These are phyloP conservation scores for Cairneyella variabilis DNA, from an alignment of 495 filamentous ascomycete species.

Conservation along the genomic window DNA sequence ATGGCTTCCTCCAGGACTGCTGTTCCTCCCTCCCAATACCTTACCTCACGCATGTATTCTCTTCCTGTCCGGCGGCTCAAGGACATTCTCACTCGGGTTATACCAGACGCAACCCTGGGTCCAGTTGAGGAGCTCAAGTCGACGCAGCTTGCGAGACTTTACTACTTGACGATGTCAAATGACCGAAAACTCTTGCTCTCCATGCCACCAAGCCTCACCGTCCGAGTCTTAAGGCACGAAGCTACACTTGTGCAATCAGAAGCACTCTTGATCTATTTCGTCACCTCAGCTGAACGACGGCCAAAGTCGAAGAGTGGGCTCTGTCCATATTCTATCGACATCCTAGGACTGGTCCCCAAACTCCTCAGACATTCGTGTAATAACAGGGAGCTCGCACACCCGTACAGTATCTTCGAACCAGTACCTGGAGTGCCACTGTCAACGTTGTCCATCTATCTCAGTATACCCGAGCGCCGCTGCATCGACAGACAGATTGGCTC, in stretches of 20 bases:
- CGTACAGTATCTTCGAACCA: constrained; percentile 49
- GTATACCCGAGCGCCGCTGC: constrained; percentile 11
- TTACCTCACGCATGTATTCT: constrained; percentile 24
- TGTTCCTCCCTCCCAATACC: constrained; percentile 12
- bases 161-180: constrained; percentile 50
- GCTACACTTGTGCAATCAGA: constrained; percentile 52
- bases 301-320: background rate
- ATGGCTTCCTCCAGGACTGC: constrained; percentile 20
- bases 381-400: constrained; percentile 39
- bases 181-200: constrained; percentile 50
- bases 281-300: constrained; percentile 2
- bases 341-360: constrained; percentile 17
- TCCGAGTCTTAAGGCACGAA: constrained; percentile 56
- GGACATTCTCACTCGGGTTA: constrained; percentile 21
- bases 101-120: constrained; percentile 20
- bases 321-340: background rate
- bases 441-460: constrained; percentile 19
- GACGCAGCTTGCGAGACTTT: constrained; percentile 45
- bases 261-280: constrained; percentile 32
- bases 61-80: constrained; percentile 23
- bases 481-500: constrained; percentile 34
- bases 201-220: constrained; percentile 45
- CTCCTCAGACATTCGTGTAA: constrained; percentile 44
- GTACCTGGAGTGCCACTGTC: constrained; percentile 37
- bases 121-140: constrained; percentile 20